These are phyloP conservation scores for Penicillium canariense DNA, from an alignment of 495 filamentous ascomycete species.

Conservation along the genomic window DNA sequence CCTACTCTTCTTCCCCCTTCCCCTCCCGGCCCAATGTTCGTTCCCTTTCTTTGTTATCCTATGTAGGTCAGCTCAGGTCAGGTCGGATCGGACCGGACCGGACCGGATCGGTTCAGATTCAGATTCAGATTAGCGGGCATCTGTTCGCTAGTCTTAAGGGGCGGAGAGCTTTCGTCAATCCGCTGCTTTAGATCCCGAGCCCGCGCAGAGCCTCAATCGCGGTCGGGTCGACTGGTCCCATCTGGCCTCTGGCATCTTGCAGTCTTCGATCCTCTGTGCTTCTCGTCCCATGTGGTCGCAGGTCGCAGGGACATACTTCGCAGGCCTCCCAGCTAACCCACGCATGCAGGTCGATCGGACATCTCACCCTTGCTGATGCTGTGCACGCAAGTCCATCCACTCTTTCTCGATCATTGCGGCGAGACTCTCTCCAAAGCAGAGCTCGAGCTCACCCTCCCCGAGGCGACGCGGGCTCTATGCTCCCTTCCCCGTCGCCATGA, in stretches of 20 bases:
- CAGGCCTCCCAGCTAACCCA: not conserved
- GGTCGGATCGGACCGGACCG: too few relatives aligned
- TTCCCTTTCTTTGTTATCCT: not conserved
- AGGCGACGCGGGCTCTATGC: conserved; percentile 28
- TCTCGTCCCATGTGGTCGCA: not conserved
- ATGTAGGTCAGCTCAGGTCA: not conserved
- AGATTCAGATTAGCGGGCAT: too few relatives aligned
- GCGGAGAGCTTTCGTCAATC: not conserved
- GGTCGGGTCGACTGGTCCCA: not conserved
- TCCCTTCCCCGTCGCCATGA: conserved; percentile 39
- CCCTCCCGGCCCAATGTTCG: not conserved
- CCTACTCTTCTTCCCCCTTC: not conserved
- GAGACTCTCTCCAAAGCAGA: not conserved
- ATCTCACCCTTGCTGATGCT: not conserved
- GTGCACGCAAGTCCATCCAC: not conserved
- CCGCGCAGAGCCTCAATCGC: conserved; percentile 2
- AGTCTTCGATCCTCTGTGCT: not conserved
- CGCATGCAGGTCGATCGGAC: not conserved
- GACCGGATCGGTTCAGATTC: too few relatives aligned
- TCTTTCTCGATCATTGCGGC: not conserved
- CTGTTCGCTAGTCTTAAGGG: not conserved
- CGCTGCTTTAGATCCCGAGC: conserved; percentile 4
- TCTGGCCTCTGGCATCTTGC: not conserved
- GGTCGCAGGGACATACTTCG: not conserved
- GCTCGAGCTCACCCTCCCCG: not conserved